Percentiles rank a stretch among this genome's conserved stretches.
These are phyloP conservation scores for Acrodontium crateriforme DNA, from an alignment of 2,329 filamentous ascomycete species.

Conservation along the genomic window DNA sequence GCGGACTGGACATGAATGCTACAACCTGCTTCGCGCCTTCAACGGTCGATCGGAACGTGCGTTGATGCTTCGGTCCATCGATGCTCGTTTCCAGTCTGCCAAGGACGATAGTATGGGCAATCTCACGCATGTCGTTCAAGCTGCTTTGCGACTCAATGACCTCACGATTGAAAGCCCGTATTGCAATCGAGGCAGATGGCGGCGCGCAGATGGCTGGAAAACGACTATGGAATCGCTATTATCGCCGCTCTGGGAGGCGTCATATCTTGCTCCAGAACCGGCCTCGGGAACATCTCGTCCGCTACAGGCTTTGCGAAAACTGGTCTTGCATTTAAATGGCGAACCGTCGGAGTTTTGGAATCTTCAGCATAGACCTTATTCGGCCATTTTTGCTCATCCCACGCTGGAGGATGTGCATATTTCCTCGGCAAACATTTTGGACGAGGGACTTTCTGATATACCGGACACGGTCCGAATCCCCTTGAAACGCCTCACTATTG, in stretches of 20 bases:
- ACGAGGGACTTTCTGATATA: no score
- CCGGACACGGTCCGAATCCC: not conserved
- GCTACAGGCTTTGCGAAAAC: not conserved
- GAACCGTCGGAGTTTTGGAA: no score
- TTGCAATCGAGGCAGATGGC: constrained; percentile 1
- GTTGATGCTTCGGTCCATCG: not conserved
- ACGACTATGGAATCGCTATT: not conserved
- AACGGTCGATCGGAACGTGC: not conserved
- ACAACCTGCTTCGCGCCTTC: not conserved
- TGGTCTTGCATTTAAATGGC: not conserved
- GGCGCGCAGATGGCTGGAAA: no score
- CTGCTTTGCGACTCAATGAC: not conserved
- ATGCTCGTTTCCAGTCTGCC: constrained; percentile 1
- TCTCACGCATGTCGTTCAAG: not conserved
- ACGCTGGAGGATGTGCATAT: constrained; percentile 1
- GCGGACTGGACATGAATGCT: constrained; percentile 1
- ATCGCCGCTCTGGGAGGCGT: no score
- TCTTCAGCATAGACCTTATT: no score
- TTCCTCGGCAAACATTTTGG: not conserved
- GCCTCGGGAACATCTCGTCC: not conserved
- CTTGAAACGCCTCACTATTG: constrained; percentile 1
- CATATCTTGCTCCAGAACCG: no score
- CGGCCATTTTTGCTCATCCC: constrained; percentile 1
- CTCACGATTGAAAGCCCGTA: constrained; percentile 3
- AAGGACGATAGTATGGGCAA: not conserved